Evolutionary conservation across 2,329 filamentous ascomycete species (phyloP), one percentile per base, ranked within the genome.

Genomic region (Aureobasidium leucospermi): DNA sequence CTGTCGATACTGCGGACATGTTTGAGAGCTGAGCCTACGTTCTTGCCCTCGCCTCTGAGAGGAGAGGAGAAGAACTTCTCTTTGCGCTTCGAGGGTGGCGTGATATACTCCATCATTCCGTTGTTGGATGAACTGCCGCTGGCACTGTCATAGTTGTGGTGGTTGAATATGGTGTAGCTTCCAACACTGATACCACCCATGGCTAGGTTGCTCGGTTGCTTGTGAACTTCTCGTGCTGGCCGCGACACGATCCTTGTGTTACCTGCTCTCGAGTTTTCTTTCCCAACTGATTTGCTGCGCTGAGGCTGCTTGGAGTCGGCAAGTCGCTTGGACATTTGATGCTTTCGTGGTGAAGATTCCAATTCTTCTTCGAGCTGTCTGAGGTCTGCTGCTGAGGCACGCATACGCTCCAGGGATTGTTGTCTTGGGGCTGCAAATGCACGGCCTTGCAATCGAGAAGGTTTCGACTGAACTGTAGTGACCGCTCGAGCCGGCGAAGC

Each of bases 391-490:
- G 66, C 67, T 55, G 76, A 68, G 28, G 74, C 67, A 60, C 75
- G 72, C 65, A 76, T 73, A 13, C 74, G 73, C 34, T 81, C 76
- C 3, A 80, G 68, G 2, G 78, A 80, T 61, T 79, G 78, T 66
- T 77, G 75, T 36, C 79, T 72, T 6, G 80, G 78, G 19, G 78
- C 78, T 32, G 77, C 74, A 62, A 82, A 82, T 0, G 79, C 79
- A 49, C 78, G 78, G 15, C 80, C 80, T 67, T 79, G 79, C 1
- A 76, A 69, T 29, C 67, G 68, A 1, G 76, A 77, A 16, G 73
- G 68, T 8, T 71, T 69, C 13, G 72, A 67, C 23, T 66, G 66
- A 9, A 72, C 64, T 41, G 65, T 63, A 16, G n/a, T 15, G 9
- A 23, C n/a, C n/a, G 8, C 19, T 38, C 45, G 47, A 19, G 60